Evolutionary conservation across 257 asterid genomes (phyloP), one percentile per base, ranked within the genome.

Genomic region (Cinchona pubescens): DNA sequence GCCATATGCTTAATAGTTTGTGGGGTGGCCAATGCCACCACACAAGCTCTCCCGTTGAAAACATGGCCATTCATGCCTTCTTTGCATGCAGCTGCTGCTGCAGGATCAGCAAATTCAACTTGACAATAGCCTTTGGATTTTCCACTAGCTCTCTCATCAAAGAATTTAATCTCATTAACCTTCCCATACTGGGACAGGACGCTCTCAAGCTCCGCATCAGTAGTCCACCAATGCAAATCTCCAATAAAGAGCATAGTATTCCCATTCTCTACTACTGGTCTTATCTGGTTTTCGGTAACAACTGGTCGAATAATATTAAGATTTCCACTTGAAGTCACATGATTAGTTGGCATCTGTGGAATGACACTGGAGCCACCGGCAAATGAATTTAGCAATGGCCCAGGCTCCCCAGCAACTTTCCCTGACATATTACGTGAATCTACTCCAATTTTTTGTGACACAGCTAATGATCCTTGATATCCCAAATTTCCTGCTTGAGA

Each of bases 161-260:
- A 85, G 78, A 87, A 87, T 67, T 85, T 87, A 72, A 87, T 81
- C 79, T 87, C 91, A 82, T 87, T 87, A 13, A 87, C 85, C 74
- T 70, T 73, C 48, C 91, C 91, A 73, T 77, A 87, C 60, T 85
- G 85, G 38, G 69, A 71, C 40, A 87, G 69, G 74, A 78, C 91
- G 62, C 79, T 73, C 83, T 87, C 91, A n/a, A 87, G 82, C 75
- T 87, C 91, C 27, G 89, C 65, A 73, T 87, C 91, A 73, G 89
- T 87, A 27, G 91, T 87, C 91, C 91, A 87, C 91, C 91, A 85
- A 67, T 87, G 91, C 79, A 87, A 69, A 70, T 87, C 91, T 32
- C 91, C 91, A 13, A 87, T 86, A 78, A 85, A 85, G 30, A 87
- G 86, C 87, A 83, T 85, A 12, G 87, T 75, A 71, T 86, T 87